Conservation (phyloP, 108 stramenopile species). For the Skeletonema menzelii region DNA sequence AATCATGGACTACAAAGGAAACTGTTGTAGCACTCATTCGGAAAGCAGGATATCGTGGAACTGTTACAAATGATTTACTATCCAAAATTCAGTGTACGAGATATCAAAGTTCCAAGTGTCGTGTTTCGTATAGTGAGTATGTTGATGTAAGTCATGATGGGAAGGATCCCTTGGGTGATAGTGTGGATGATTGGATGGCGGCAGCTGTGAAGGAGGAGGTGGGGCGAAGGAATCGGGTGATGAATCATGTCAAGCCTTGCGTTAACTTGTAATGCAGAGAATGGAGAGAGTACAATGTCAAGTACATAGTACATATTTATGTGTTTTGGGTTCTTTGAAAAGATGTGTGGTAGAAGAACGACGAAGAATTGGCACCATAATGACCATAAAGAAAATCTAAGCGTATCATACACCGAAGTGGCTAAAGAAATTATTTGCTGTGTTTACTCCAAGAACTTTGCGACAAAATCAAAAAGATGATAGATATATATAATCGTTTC, state of each 20-base stretch:
- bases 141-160: conserved; percentile 18
- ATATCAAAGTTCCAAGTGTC: conserved; percentile 75
- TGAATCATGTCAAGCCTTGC: conserved; percentile 19
- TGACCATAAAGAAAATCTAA: too few relatives aligned
- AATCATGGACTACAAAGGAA: conserved; percentile 60
- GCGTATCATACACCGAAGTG: too few relatives aligned
- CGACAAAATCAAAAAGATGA: too few relatives aligned
- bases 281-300: neutral
- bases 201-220: conserved; percentile 19
- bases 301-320: too few relatives aligned
- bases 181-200: conserved; percentile 4
- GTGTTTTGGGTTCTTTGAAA: neutral
- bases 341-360: neutral
- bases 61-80: conserved; percentile 41
- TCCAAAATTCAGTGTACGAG: conserved; percentile 59
- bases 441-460: too few relatives aligned
- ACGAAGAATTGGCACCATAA: too few relatives aligned
- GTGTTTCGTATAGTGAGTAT: conserved; percentile 64
- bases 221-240: neutral
- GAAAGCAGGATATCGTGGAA: conserved; percentile 72
- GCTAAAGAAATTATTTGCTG: too few relatives aligned
- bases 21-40: conserved; percentile 60
- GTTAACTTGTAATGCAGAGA: conserved; percentile 12
- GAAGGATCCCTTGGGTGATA: conserved; percentile 21
- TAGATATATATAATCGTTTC: too few relatives aligned